These are phyloP conservation scores for Rhynchosporium graminicola DNA, from an alignment of 2,329 filamentous ascomycete genomes.

Conservation along the genomic window DNA sequence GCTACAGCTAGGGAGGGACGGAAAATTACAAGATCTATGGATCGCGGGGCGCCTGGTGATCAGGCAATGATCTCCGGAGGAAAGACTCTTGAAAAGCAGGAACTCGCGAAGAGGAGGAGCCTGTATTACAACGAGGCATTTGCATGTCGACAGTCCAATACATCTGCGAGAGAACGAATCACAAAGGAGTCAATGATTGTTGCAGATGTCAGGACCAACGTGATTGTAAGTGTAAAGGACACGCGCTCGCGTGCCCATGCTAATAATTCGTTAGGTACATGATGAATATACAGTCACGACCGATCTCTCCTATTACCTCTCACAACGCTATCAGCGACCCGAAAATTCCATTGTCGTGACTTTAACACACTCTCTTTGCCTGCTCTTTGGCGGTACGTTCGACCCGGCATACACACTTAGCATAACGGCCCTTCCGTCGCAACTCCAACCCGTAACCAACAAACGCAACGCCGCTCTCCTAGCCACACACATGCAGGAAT, in stretches of 20 bases:
- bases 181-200: slow-evolving; percentile 51
- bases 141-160: slow-evolving; percentile 37
- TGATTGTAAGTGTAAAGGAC: slow-evolving; percentile 51
- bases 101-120: slow-evolving; percentile 36
- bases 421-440: slow-evolving; percentile 67
- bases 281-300: slow-evolving; percentile 76
- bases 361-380: slow-evolving; percentile 72
- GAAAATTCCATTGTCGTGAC: slow-evolving; percentile 73
- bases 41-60: slow-evolving; percentile 39
- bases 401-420: slow-evolving; percentile 79
- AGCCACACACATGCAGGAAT: slow-evolving; percentile 72
- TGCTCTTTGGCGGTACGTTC: slow-evolving; percentile 73
- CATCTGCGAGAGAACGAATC: slow-evolving; percentile 37
- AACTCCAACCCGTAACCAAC: slow-evolving; percentile 74
- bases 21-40: slow-evolving; percentile 35
- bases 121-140: slow-evolving; percentile 42
- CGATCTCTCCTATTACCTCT: slow-evolving; percentile 71
- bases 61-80: slow-evolving; percentile 30
- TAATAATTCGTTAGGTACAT: slow-evolving; percentile 56
- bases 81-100: slow-evolving; percentile 36
- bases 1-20: slow-evolving; percentile 28
- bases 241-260: slow-evolving; percentile 28
- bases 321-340: slow-evolving; percentile 73
- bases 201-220: slow-evolving; percentile 65
- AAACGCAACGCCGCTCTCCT: slow-evolving; percentile 78